Conservation (phyloP, 129 eudicot species). For the Gnaphalium uliginosum region DNA sequence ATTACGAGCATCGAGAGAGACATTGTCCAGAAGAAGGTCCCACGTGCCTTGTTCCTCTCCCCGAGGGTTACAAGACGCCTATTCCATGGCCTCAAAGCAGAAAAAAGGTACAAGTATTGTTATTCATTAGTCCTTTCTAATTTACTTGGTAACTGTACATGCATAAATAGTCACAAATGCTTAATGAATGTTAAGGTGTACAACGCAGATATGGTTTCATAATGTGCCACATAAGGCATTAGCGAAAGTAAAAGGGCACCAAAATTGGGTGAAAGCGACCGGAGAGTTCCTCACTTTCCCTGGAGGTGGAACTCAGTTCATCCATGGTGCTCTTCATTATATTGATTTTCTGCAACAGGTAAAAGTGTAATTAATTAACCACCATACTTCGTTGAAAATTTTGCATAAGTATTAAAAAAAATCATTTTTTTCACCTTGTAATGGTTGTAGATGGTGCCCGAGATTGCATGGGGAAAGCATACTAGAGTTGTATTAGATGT, state of each 20-base stretch:
- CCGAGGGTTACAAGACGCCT: slow-evolving; percentile 58
- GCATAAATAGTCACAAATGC: slow-evolving; percentile 25
- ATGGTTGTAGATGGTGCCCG: slow-evolving; percentile 53
- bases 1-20: slow-evolving; percentile 76
- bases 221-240: slow-evolving; percentile 65
- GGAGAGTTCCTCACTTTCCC: slow-evolving; percentile 76
- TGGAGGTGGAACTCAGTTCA: slow-evolving; percentile 86
- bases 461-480: slow-evolving; percentile 84
- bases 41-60: slow-evolving; percentile 66
- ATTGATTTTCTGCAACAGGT: slow-evolving; percentile 73
- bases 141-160: neutral
- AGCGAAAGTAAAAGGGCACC: slow-evolving; percentile 74
- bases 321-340: slow-evolving; percentile 80
- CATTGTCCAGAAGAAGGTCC: slow-evolving; percentile 75
- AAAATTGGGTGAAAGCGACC: slow-evolving; percentile 66
- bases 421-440: neutral
- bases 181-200: slow-evolving; percentile 24
- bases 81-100: slow-evolving; percentile 73
- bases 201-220: slow-evolving; percentile 72
- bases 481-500: slow-evolving; percentile 70
- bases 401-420: neutral
- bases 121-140: neutral
- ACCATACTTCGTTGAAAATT: too few species aligned
- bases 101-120: slow-evolving; percentile 50
- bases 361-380: neutral